Evolutionary conservation across 2,329 filamentous ascomycete species (phyloP).

Genomic region (Capronia coronata): DNA sequence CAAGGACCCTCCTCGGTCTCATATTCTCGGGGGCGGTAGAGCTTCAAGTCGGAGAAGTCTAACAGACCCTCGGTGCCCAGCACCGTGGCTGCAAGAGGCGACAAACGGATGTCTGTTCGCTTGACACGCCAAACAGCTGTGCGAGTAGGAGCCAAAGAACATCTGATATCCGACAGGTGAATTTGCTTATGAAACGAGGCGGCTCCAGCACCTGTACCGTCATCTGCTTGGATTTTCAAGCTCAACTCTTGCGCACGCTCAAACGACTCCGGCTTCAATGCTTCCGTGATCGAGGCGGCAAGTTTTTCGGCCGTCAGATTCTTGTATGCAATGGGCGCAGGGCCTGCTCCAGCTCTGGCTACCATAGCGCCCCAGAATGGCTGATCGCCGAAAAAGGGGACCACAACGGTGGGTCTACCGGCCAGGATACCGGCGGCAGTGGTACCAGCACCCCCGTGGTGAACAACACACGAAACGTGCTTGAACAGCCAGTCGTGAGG

Average conservation of each 20-base stretch:
- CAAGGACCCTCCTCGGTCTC: conserved; percentile 70
- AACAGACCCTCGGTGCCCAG: conserved; percentile 60
- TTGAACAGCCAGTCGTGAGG: conserved; percentile 88
- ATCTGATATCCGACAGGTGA: conserved; percentile 60
- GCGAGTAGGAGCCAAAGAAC: conserved; percentile 60
- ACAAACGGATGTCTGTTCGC: conserved; percentile 60
- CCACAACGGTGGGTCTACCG: conserved; percentile 72
- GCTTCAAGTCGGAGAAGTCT: conserved; percentile 63
- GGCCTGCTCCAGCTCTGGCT: conserved; percentile 64
- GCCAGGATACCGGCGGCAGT: conserved; percentile 78
- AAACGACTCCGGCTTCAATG: conserved; percentile 54
- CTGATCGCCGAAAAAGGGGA: conserved; percentile 83
- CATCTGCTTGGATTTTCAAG: conserved; percentile 59
- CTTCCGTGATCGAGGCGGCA: conserved; percentile 56
- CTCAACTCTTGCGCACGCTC: conserved; percentile 54
- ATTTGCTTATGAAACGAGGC: conserved; percentile 67
- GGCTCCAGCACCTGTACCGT: conserved; percentile 56
- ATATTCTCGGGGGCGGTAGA: conserved; percentile 61
- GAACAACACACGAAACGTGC: conserved; percentile 72
- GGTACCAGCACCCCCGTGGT: conserved; percentile 82
- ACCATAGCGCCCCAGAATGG: conserved; percentile 79
- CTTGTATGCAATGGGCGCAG: conserved; percentile 62
- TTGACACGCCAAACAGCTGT: conserved; percentile 70
- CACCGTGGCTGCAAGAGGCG: conserved; percentile 64
- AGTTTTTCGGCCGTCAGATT: conserved; percentile 60